These are phyloP conservation scores for Acacia acuminata DNA, from an alignment of 306 rosid species.

Conservation along the genomic window DNA sequence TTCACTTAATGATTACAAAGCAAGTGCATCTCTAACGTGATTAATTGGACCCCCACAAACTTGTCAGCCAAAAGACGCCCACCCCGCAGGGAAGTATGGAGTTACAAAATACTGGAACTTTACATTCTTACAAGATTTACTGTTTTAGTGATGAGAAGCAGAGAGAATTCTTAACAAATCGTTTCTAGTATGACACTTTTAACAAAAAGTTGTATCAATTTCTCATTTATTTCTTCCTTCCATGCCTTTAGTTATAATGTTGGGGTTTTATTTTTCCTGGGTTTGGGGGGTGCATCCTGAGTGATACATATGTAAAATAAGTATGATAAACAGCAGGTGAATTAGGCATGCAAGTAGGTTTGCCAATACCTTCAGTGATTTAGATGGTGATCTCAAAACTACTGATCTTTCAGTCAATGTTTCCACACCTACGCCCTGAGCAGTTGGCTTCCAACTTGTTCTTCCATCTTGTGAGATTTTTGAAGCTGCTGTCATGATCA, in stretches of 20 bases:
- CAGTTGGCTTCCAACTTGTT: conserved; percentile 48
- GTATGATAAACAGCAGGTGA: background rate
- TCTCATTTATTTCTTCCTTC: background rate
- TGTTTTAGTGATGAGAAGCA: background rate
- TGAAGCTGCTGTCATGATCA: conserved; percentile 76
- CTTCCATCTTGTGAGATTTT: conserved; percentile 51
- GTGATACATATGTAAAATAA: background rate
- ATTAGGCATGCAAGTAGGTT: background rate
- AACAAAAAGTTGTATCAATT: background rate
- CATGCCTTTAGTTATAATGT: background rate
- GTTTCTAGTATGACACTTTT: background rate
- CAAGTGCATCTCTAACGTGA: background rate
- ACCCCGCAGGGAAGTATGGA: too few species aligned
- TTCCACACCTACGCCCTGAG: conserved; percentile 48
- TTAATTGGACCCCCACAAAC: background rate
- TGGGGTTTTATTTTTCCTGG: background rate
- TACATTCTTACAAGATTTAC: background rate
- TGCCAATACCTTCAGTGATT: conserved; percentile 63
- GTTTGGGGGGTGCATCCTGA: background rate
- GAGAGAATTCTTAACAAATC: background rate
- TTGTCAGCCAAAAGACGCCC: too few species aligned
- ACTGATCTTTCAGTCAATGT: conserved; percentile 51
- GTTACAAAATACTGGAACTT: too few species aligned
- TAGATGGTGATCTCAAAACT: conserved; percentile 72
- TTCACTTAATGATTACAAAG: background rate